Evolutionary conservation across 805 yeast species (phyloP).

Genomic region (Cyberlindnera mycetangii): DNA sequence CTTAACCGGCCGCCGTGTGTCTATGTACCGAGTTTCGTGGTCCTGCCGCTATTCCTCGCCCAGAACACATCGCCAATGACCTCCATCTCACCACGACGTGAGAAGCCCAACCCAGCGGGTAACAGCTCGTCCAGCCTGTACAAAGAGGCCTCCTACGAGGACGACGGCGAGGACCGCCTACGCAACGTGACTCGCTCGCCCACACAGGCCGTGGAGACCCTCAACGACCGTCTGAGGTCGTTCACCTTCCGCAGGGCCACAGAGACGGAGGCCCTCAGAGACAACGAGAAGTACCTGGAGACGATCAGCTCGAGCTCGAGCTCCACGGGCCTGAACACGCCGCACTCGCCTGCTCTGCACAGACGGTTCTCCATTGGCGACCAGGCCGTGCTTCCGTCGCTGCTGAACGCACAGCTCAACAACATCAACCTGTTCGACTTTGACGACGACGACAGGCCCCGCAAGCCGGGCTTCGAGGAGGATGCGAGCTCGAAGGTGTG

Average conservation of each 20-base stretch:
- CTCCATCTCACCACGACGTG: background rate
- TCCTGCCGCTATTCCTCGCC: no score
- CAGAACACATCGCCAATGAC: no score
- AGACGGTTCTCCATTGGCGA: slow-evolving; percentile 24
- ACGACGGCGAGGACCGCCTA: background rate
- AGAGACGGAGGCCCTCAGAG: slow-evolving; percentile 5
- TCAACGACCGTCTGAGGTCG: slow-evolving; percentile 9
- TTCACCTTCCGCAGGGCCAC: slow-evolving; percentile 10
- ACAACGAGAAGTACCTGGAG: slow-evolving; percentile 23
- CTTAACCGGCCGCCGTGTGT: background rate
- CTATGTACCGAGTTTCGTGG: background rate
- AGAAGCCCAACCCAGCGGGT: background rate
- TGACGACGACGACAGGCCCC: slow-evolving; percentile 8
- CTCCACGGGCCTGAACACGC: slow-evolving; percentile 11
- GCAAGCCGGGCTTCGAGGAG: slow-evolving; percentile 8
- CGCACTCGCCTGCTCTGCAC: slow-evolving; percentile 2
- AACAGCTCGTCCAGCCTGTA: background rate
- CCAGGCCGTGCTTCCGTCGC: slow-evolving; percentile 25
- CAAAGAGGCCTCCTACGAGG: background rate
- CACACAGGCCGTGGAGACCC: slow-evolving; percentile 4
- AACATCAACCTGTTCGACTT: slow-evolving; percentile 25
- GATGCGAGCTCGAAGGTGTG: slow-evolving; percentile 9
- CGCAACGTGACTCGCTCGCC: slow-evolving; percentile 4
- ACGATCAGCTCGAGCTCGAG: slow-evolving; percentile 13
- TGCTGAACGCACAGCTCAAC: slow-evolving; percentile 28